phyloP scores from a whole-genome alignment of 2,329 filamentous ascomycete species.

The Intubia oerlemansii region DNA sequence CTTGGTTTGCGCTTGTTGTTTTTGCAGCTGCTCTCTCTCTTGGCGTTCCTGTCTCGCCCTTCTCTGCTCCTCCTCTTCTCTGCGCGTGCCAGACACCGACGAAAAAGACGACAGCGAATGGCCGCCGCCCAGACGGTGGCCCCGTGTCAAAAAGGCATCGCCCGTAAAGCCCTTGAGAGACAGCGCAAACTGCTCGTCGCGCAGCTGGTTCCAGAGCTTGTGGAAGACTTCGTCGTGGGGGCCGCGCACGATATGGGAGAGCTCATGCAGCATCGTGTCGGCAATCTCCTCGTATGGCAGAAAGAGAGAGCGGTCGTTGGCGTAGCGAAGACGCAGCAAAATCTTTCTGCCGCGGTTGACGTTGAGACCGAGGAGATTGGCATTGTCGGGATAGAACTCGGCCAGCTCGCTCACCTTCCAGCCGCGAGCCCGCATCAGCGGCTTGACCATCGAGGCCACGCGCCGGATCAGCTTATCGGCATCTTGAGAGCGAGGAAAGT shows the following conservation, averaged over 20 bases:
- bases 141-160: constrained; percentile 64
- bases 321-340: constrained; percentile 59
- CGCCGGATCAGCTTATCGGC: constrained; percentile 46
- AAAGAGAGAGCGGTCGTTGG: constrained; percentile 55
- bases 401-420: constrained; percentile 64
- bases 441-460: constrained; percentile 75
- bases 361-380: constrained; percentile 60
- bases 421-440: constrained; percentile 70
- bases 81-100: constrained; percentile 47
- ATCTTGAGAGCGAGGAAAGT: constrained; percentile 24
- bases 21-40: constrained; percentile 22
- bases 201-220: constrained; percentile 70
- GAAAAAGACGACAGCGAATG: background rate
- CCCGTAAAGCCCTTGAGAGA: constrained; percentile 70
- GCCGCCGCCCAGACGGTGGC: constrained; percentile 47
- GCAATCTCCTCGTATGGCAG: constrained; percentile 59
- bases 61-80: no score
- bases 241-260: constrained; percentile 70
- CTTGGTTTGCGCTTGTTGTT: no score
- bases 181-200: constrained; percentile 64
- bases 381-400: constrained; percentile 65
- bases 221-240: constrained; percentile 72
- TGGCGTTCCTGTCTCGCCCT: no score
- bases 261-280: constrained; percentile 87
- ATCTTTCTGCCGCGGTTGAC: constrained; percentile 59